Evolutionary conservation across 129 eudicot genomes (phyloP).

Genomic region (Saposhnikovia divaricata): DNA sequence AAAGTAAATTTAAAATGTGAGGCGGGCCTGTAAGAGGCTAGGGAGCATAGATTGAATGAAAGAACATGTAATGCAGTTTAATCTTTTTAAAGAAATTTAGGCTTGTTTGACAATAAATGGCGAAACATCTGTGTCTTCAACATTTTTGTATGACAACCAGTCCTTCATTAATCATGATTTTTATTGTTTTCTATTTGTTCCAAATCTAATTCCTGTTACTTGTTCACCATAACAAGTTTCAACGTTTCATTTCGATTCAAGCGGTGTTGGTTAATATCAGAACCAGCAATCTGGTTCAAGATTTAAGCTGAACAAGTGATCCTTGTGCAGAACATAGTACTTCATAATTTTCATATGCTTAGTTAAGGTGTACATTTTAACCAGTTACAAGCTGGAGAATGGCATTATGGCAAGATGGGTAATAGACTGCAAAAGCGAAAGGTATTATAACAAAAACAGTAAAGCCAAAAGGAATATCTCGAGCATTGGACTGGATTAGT

Average conservation of each 20-base stretch:
- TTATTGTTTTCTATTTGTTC: not conserved
- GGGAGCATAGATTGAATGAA: not conserved
- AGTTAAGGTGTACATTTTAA: not conserved
- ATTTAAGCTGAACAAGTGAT: not conserved
- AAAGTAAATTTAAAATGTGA: conserved; percentile 38
- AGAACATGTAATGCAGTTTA: not conserved
- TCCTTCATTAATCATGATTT: not conserved
- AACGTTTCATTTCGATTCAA: not conserved
- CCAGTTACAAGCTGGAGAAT: not conserved
- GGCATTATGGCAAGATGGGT: not conserved
- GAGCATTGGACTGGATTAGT: not conserved
- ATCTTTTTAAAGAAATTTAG: not conserved
- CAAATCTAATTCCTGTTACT: not conserved
- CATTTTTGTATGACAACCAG: not conserved
- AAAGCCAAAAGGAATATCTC: conserved; percentile 10
- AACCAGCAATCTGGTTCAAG: not conserved
- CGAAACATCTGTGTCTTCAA: not conserved
- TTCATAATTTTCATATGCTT: not conserved
- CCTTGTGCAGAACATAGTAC: not conserved
- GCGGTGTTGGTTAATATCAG: not conserved
- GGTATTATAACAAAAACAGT: not conserved
- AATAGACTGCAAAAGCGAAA: not conserved
- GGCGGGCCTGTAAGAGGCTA: conserved; percentile 21
- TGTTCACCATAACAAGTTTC: not conserved
- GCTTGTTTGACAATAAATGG: not conserved